Base-by-base conservation (phyloP, 2,329 filamentous ascomycete species). In the Apiospora koreana region DNA sequence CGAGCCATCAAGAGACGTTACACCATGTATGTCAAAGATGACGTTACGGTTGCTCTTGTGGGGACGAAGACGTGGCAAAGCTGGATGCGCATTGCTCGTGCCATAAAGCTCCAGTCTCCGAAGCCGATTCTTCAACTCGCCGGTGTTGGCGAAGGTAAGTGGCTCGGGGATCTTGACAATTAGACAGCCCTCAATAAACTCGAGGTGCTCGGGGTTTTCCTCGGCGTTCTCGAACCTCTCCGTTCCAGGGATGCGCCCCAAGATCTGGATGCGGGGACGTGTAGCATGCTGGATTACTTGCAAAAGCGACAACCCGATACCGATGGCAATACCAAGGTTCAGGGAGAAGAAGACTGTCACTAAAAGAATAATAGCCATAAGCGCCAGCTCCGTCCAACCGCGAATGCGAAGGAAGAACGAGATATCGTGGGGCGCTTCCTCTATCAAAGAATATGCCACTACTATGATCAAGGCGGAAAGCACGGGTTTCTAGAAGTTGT, bases 111-210 rank as follows among this genome's bases (percentile, higher is more conserved):
- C 96, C 1, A 99, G 86, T 8, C 96, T 86, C 7, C 93, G 87
- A 14, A 99, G 86, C 4, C 96, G 88, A 68, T 91, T 92, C 81
- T 97, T 97, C 62, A 99, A 85, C 75, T 96, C 93, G 65, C 95
- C 96, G 0, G 96, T 98, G 80, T 99, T 99, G 77, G 95, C 95
- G 80, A 99, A 99, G 0, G 95, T 98, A 67, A 99, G 85, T 0
- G 96, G 96, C 79, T 99, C 96, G 0, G 96, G 95, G 69, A 99
- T 98, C 85, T 98, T 98, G 76, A 98, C 94, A 71, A 99, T 97
- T 12, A 99, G 85, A 72, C 93, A 97, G 21, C 95, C 94, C 74
- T 98, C 95, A 68, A 98, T 88, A 76, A 97, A 95, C 79, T 98
- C 95, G 3, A 98, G 86, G 38, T 88, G 86, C 62, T 92, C 90